Conservation (phyloP, 257 asterid genomes). For the Solanum piurae region DNA sequence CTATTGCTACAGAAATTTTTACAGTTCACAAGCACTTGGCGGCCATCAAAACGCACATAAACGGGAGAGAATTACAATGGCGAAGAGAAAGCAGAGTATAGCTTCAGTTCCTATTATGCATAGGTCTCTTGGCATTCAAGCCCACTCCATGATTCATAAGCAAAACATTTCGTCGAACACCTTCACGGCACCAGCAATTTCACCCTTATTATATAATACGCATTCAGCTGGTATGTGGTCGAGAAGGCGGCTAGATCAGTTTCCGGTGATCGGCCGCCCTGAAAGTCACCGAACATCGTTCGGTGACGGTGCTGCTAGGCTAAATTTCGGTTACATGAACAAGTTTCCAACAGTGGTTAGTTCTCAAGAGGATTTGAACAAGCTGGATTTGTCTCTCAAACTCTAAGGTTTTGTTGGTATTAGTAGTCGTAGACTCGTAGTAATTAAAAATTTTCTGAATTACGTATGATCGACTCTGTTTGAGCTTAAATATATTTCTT, state of each 20-base stretch:
- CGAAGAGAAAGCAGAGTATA: not conserved
- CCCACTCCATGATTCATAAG: not conserved
- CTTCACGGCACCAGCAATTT: not conserved
- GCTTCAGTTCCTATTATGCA: not conserved
- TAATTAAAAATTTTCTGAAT: too few species aligned
- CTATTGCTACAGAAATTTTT: not conserved
- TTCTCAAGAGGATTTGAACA: not conserved
- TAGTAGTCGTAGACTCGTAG: not conserved
- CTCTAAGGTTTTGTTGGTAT: not conserved
- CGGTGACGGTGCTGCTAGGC: not conserved
- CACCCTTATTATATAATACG: not conserved
- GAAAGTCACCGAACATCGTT: not conserved
- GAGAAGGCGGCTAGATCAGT: not conserved
- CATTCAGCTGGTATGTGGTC: not conserved
- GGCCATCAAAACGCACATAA: slow-evolving; percentile 8
- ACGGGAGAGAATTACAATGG: not conserved
- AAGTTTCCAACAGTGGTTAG: not conserved
- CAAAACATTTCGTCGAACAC: not conserved
- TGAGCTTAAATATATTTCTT: not conserved
- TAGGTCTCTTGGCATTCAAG: not conserved
- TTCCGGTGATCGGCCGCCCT: not conserved
- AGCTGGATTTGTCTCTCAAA: not conserved
- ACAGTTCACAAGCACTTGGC: slow-evolving; percentile 4
- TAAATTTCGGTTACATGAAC: not conserved
- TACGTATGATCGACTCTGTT: not conserved